Evolutionary conservation across 2,329 filamentous ascomycete species (phyloP), one percentile per base, ranked within the genome.

Genomic region (Verticillium zaregamsianum): DNA sequence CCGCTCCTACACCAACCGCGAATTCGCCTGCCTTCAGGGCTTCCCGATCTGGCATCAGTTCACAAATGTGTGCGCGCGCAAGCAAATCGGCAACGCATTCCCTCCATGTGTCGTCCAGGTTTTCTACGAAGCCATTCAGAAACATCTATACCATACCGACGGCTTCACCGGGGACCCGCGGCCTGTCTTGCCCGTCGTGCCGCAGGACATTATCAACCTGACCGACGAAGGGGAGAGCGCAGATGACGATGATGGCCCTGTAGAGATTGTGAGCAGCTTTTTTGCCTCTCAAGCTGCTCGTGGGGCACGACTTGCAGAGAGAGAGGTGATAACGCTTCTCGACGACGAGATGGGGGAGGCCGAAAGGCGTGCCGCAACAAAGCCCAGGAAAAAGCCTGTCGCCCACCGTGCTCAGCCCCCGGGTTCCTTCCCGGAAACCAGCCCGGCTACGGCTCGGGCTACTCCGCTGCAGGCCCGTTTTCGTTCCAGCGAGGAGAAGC

Each of bases 81-180:
- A 79, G 65, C 90, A 93, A 70, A 90, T 94, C 65, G 91, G 91
- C 0, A 94, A 95, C 68, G 91, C 91, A 0, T 92, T 94, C 17
- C 90, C 92, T 0, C 86, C 90, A 0, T 76, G 76, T 32, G 81
- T 83, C 0, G 85, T 85, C 3, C 73, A 74, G 31, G 73, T 80
- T 0, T 68, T 86, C 0, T 85, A 82, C 64, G 69, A 71, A n/a
- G 80, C 84, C 57, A 67, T 86, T 9, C 72, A 78, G 20, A 64
- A 70, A 8, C 83, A 78, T 74, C 68, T 86, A 1, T 70, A 83
- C 15, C 64, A 70, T 1, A 68, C 77, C 23, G 83, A 86, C 60
- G 70, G 74, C 2, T 59, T 59, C 45, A 32, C 33, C 1, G 58
- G 58, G 2, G 32, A 55, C 20, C 49, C 58, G 3, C 15, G 58